Evolutionary conservation across 1,139 yeast genomes (phyloP).

Genomic region (Saccharomyces pastorianus): DNA sequence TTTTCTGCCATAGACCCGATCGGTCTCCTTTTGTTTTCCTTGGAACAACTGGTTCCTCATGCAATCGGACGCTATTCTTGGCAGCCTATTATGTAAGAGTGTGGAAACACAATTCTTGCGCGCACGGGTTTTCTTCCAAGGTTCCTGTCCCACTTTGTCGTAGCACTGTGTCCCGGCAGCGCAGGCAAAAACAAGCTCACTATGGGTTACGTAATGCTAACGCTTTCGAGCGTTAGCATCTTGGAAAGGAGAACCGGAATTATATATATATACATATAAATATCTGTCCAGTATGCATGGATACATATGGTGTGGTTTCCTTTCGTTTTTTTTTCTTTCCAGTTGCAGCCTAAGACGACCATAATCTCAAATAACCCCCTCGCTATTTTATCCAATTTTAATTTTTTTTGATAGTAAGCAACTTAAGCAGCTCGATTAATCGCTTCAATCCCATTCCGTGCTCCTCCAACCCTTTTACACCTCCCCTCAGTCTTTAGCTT

Average conservation of each 20-base stretch:
- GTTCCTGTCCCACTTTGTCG: not conserved
- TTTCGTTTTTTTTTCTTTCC: not conserved
- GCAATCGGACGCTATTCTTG: not conserved
- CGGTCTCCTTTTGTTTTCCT: not conserved
- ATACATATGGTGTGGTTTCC: too few species aligned
- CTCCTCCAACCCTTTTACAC: not conserved
- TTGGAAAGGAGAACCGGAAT: not conserved
- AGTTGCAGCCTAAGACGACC: not conserved
- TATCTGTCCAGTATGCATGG: not conserved
- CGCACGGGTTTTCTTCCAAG: not conserved
- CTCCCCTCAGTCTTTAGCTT: not conserved
- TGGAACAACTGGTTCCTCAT: not conserved
- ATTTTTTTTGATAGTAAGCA: not conserved
- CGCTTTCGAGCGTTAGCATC: not conserved
- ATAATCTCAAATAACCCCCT: not conserved
- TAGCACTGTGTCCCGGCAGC: not conserved
- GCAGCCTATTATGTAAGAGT: not conserved
- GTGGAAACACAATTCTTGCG: not conserved
- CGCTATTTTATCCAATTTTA: not conserved
- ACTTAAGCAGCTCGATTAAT: not conserved
- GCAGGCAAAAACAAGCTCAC: not conserved
- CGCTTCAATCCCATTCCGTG: not conserved
- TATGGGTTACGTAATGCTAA: not conserved
- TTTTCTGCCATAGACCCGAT: not conserved
- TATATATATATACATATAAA: not conserved